phyloP scores from a whole-genome alignment of 768 basidiomycete species.

The Cystobasidium tubakii region DNA sequence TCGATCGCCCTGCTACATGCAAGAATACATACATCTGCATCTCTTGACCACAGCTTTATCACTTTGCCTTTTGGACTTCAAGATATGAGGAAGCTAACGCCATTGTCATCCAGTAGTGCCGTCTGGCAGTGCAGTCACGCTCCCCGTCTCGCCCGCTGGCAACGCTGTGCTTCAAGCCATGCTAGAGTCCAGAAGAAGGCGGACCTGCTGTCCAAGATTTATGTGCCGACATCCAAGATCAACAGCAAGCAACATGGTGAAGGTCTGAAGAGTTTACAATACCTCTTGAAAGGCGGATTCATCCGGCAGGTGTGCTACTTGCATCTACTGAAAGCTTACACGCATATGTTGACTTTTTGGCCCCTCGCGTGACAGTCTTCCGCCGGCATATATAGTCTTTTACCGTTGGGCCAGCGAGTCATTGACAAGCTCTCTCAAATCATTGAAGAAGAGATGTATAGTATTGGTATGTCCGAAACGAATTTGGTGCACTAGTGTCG shows the following conservation, averaged over 20 bases:
- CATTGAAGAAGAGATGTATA: conserved; percentile 38
- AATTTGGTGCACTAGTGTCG: too few relatives aligned
- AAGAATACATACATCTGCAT: background rate
- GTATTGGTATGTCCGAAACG: conserved; percentile 29
- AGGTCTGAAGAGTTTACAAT: conserved; percentile 16
- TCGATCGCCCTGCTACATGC: too few relatives aligned
- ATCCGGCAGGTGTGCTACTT: conserved; percentile 20
- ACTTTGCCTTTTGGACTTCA: background rate
- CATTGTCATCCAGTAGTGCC: background rate
- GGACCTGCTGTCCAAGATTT: conserved; percentile 23
- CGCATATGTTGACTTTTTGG: background rate
- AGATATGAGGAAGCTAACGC: background rate
- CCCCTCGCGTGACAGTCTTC: conserved; percentile 28
- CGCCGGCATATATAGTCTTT: conserved; percentile 37
- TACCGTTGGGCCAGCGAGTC: conserved; percentile 34
- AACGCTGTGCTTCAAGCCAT: background rate
- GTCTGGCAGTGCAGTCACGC: conserved; percentile 11
- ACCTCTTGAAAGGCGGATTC: conserved; percentile 20
- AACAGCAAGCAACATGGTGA: background rate
- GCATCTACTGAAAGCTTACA: background rate
- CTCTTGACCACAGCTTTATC: background rate
- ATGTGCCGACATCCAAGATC: conserved; percentile 30
- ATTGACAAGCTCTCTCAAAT: conserved; percentile 30
- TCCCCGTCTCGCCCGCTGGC: background rate
- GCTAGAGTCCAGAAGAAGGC: background rate